Percentiles rank a stretch among this genome's conserved stretches.
These are phyloP conservation scores for Aethionema arabicum DNA, from an alignment of 345 rosid genomes.

Conservation along the genomic window DNA sequence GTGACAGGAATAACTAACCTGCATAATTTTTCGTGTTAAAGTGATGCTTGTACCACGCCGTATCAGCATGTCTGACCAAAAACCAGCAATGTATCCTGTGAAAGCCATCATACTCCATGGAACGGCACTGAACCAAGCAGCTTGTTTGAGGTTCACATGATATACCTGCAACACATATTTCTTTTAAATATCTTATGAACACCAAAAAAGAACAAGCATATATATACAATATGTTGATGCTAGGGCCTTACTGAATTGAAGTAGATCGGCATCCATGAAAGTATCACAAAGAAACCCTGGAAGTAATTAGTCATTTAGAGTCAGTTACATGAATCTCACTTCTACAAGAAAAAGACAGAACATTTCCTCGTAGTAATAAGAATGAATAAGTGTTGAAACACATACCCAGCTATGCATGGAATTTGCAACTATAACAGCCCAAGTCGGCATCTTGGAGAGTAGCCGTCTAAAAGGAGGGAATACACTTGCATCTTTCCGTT, in stretches of 20 bases:
- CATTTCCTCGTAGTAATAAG: constrained; percentile 1
- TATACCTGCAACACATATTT: constrained; percentile 49
- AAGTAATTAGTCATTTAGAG: constrained; percentile 14
- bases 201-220: background rate
- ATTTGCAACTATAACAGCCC: constrained; percentile 93
- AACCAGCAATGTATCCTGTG: constrained; percentile 79
- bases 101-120: constrained; percentile 98
- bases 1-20: constrained; percentile 48
- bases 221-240: background rate
- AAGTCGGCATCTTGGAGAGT: constrained; percentile 86
- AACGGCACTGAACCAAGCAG: constrained; percentile 96
- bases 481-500: constrained; percentile 42
- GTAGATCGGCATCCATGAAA: constrained; percentile 99
- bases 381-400: background rate
- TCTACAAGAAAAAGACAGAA: background rate
- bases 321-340: constrained; percentile 1
- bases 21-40: constrained; percentile 88
- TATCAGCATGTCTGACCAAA: constrained; percentile 77
- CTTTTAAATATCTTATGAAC: constrained; percentile 23
- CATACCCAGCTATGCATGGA: constrained; percentile 97
- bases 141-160: constrained; percentile 89
- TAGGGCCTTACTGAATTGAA: constrained; percentile 70
- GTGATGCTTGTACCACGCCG: constrained; percentile 70
- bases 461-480: constrained; percentile 84
- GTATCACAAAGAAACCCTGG: constrained; percentile 97